These are phyloP conservation scores for Hanseniaspora uvarum DNA, from an alignment of 1,139 yeast genomes.

Conservation along the genomic window DNA sequence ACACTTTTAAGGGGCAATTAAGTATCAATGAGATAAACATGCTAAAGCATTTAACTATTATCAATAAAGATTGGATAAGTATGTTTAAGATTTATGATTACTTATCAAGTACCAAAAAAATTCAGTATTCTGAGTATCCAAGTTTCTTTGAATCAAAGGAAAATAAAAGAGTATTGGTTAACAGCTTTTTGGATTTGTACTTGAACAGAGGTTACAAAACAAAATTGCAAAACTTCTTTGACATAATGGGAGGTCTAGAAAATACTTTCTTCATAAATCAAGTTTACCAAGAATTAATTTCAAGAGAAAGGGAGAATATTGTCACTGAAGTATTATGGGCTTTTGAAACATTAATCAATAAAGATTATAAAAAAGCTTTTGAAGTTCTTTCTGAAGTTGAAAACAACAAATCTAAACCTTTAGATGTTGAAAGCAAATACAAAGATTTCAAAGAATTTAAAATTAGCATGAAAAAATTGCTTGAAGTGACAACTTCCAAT, in stretches of 20 bases:
- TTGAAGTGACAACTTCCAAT: background rate
- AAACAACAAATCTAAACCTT: background rate
- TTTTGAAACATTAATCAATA: conserved; percentile 15
- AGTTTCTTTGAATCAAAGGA: background rate
- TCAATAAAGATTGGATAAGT: conserved; percentile 8
- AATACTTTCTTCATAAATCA: background rate
- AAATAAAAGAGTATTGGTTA: background rate
- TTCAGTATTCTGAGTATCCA: background rate
- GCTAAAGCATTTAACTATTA: background rate
- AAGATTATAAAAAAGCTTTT: conserved; percentile 9
- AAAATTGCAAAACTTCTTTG: conserved; percentile 8
- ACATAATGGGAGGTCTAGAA: conserved; percentile 1
- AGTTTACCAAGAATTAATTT: background rate
- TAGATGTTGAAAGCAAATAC: background rate
- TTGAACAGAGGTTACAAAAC: background rate
- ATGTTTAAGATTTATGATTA: conserved; percentile 10
- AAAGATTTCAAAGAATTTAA: conserved; percentile 6
- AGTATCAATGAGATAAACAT: background rate
- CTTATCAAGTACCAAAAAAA: background rate
- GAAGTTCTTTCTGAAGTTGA: background rate
- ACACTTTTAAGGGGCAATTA: background rate
- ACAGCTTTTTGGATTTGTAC: conserved; percentile 5
- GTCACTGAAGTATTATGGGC: conserved; percentile 9
- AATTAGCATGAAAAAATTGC: background rate
- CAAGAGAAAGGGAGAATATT: background rate